phyloP scores from a whole-genome alignment of 106 monocot species.

The Dendrobium officinale region DNA sequence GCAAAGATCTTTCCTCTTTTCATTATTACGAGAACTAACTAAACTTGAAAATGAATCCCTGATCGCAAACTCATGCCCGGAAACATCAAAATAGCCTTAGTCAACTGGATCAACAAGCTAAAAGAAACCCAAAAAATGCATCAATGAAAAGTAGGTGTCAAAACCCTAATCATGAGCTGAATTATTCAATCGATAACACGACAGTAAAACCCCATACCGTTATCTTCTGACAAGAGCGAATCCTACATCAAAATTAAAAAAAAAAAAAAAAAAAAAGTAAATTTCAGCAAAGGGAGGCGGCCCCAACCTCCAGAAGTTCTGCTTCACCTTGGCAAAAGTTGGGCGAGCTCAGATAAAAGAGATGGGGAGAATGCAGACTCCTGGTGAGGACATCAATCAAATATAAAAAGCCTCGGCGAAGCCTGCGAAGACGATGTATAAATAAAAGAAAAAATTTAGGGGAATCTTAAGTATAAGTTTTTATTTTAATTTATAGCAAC shows the following conservation, averaged over 20 bases:
- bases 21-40: neutral
- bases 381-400: neutral
- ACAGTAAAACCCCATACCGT: no score
- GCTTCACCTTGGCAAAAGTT: neutral
- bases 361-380: neutral
- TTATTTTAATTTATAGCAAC: no score
- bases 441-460: no score
- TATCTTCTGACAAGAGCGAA: neutral
- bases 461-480: no score
- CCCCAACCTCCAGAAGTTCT: neutral
- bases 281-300: neutral
- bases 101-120: neutral
- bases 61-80: neutral
- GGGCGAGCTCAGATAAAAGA: neutral
- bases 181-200: neutral
- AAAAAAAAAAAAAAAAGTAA: neutral
- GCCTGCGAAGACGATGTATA: neutral
- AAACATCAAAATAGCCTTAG: neutral
- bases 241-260: neutral
- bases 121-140: neutral
- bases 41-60: neutral
- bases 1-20: neutral
- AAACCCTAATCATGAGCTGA: neutral
- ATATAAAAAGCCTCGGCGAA: neutral
- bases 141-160: neutral